Percentiles rank a stretch among this genome's conserved stretches.
Evolutionary conservation across 2,329 filamentous ascomycete genomes (phyloP).

Genomic region (Graphiopsis chlorocephala): DNA sequence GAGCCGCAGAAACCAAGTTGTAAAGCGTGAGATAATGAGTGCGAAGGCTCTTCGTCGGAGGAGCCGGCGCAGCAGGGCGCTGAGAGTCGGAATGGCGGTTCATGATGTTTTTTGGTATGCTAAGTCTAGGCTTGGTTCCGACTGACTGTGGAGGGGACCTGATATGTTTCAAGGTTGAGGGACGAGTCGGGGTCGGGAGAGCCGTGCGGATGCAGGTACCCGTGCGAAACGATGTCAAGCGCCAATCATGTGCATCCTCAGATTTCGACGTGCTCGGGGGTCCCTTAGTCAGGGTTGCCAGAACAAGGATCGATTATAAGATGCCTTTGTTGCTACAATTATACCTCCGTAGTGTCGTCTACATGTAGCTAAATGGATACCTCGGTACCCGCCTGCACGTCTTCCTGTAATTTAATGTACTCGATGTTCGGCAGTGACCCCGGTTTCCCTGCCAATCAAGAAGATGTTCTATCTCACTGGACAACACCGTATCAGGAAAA

Average conservation of each 20-base stretch:
- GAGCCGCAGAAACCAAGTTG: conserved; percentile 72
- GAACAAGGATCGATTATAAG: neutral
- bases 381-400: too few relatives aligned
- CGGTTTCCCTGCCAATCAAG: too few relatives aligned
- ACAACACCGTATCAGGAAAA: too few relatives aligned
- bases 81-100: conserved; percentile 28
- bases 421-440: too few relatives aligned
- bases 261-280: too few relatives aligned
- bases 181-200: neutral
- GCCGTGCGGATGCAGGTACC: neutral
- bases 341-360: too few relatives aligned
- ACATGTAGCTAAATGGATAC: too few relatives aligned
- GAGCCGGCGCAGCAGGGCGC: conserved; percentile 16
- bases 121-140: neutral
- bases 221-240: neutral
- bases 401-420: too few relatives aligned
- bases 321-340: neutral
- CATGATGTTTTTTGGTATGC: conserved; percentile 20
- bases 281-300: too few relatives aligned
- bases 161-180: neutral
- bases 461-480: too few relatives aligned
- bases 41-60: conserved; percentile 30
- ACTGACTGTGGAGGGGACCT: neutral
- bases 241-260: neutral
- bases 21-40: conserved; percentile 73